These are phyloP conservation scores for Penicillium turbatum DNA, from an alignment of 495 filamentous ascomycete genomes.

Conservation along the genomic window DNA sequence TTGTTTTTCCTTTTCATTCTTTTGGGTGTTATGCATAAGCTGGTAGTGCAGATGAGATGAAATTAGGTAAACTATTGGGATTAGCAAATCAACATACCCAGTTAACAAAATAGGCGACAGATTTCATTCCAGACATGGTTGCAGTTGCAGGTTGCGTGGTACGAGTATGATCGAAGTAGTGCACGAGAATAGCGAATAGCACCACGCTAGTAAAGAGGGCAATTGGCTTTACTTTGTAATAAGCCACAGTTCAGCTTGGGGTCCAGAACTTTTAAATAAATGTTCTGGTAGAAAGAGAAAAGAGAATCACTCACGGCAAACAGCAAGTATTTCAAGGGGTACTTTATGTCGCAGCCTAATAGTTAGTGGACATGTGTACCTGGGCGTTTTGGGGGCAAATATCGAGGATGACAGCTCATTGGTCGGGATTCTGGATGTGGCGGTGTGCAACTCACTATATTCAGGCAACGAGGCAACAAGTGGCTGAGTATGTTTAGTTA, in stretches of 20 bases:
- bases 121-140: slow-evolving; percentile 37
- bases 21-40: neutral
- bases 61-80: neutral
- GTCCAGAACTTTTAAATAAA: neutral
- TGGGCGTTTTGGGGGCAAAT: slow-evolving; percentile 13
- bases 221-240: slow-evolving; percentile 11
- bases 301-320: neutral
- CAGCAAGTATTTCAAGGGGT: slow-evolving; percentile 12
- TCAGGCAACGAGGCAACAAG: neutral
- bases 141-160: slow-evolving; percentile 12
- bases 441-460: slow-evolving; percentile 6
- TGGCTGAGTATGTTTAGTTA: neutral
- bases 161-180: slow-evolving; percentile 10
- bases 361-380: slow-evolving; percentile 20
- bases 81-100: slow-evolving; percentile 39
- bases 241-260: slow-evolving; percentile 20
- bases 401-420: slow-evolving; percentile 16
- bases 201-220: slow-evolving; percentile 15
- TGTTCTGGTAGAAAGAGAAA: neutral
- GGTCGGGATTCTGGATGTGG: slow-evolving; percentile 5
- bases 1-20: too few species aligned
- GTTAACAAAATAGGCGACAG: slow-evolving; percentile 55
- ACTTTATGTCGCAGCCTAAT: slow-evolving; percentile 32
- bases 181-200: slow-evolving; percentile 20
- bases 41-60: too few species aligned